Evolutionary conservation across 2,329 filamentous ascomycete species (phyloP).

Genomic region (Westerdykella aurantiaca): DNA sequence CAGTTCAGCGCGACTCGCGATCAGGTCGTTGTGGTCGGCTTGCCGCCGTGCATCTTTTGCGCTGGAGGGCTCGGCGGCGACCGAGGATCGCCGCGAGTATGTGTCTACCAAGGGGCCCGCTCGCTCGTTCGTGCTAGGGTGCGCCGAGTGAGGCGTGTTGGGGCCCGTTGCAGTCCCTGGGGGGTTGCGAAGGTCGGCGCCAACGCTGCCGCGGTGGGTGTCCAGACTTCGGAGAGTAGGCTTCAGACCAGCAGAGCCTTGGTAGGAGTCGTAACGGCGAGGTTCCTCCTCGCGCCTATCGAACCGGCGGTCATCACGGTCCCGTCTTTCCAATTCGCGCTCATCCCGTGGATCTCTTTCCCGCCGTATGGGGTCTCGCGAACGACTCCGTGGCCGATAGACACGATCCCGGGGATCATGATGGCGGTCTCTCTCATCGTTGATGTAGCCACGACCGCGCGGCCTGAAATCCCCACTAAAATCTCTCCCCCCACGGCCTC

Average conservation of each 20-base stretch:
- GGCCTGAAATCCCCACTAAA: constrained; percentile 25
- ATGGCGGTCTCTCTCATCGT: constrained; percentile 45
- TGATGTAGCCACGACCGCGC: constrained; percentile 43
- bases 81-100: constrained; percentile 34
- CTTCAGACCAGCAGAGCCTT: constrained; percentile 30
- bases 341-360: constrained; percentile 46
- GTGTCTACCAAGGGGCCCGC: constrained; percentile 25
- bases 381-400: constrained; percentile 59
- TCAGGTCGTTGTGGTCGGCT: constrained; percentile 40
- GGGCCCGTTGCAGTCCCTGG: constrained; percentile 31
- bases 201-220: constrained; percentile 24
- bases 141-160: constrained; percentile 24
- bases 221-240: constrained; percentile 25
- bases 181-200: constrained; percentile 26
- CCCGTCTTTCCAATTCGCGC: constrained; percentile 36
- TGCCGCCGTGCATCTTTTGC: constrained; percentile 36
- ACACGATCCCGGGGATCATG: constrained; percentile 40
- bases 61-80: constrained; percentile 29
- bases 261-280: constrained; percentile 39
- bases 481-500: constrained; percentile 43
- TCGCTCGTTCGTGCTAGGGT: constrained; percentile 30
- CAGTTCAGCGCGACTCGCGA: constrained; percentile 43
- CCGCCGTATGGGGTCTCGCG: constrained; percentile 52
- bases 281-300: constrained; percentile 41
- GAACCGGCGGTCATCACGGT: constrained; percentile 40